Conservation (phyloP, 805 yeast species). For the Vanderwaltozyma polyspora region DNA sequence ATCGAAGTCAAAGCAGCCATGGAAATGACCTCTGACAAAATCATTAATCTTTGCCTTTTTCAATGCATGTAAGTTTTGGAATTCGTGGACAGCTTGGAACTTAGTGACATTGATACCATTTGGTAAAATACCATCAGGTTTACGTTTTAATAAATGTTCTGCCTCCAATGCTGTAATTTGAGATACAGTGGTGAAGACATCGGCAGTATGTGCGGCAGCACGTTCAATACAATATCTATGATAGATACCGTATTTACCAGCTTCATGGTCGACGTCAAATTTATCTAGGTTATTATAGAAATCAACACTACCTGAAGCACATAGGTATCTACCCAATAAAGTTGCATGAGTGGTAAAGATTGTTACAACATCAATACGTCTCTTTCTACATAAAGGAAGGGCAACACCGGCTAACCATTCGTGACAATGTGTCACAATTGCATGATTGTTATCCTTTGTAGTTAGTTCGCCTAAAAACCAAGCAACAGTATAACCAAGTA, state of each 20-base stretch:
- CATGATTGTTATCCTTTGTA: slow-evolving; percentile 71
- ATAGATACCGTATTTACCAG: slow-evolving; percentile 94
- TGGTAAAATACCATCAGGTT: slow-evolving; percentile 96
- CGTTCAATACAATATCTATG: slow-evolving; percentile 95
- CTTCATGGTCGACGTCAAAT: slow-evolving; percentile 95
- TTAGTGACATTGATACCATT: slow-evolving; percentile 92
- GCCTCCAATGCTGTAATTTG: slow-evolving; percentile 95
- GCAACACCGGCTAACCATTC: slow-evolving; percentile 99
- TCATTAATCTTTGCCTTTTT: slow-evolving; percentile 88
- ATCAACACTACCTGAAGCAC: slow-evolving; percentile 95
- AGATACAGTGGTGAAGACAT: slow-evolving; percentile 94
- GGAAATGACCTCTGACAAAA: slow-evolving; percentile 92
- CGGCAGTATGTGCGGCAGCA: slow-evolving; percentile 91
- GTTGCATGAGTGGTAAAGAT: slow-evolving; percentile 98
- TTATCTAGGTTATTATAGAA: slow-evolving; percentile 81
- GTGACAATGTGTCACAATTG: slow-evolving; percentile 89
- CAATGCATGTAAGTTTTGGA: slow-evolving; percentile 89
- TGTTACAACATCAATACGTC: slow-evolving; percentile 87
- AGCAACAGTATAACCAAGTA: slow-evolving; percentile 86
- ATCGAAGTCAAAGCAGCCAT: slow-evolving; percentile 92
- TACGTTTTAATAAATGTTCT: slow-evolving; percentile 84
- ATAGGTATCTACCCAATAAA: slow-evolving; percentile 81
- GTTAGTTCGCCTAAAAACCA: slow-evolving; percentile 95
- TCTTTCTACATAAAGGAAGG: slow-evolving; percentile 79
- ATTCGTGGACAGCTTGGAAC: slow-evolving; percentile 95